These are phyloP conservation scores for Rhododendron mucronatum DNA, from an alignment of 148 eudicot species.

Conservation along the genomic window DNA sequence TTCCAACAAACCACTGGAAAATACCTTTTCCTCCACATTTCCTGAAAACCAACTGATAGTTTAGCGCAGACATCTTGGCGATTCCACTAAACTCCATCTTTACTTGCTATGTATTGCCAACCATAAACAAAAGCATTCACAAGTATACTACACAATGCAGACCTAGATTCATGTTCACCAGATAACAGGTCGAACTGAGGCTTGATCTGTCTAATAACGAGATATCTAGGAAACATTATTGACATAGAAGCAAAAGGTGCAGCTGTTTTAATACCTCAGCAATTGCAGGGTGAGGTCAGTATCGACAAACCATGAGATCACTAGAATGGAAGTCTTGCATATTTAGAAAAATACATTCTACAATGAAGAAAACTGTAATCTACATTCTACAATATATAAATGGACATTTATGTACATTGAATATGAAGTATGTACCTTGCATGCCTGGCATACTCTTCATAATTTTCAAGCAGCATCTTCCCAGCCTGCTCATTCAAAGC, in stretches of 20 bases:
- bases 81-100: not conserved
- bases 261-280: not conserved
- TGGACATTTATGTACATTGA: too few species aligned
- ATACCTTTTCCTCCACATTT: not conserved
- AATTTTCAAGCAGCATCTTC: slow-evolving; percentile 89
- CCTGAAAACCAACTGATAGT: not conserved
- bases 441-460: slow-evolving; percentile 91
- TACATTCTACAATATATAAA: not conserved
- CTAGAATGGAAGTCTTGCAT: not conserved
- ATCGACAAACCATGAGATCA: not conserved
- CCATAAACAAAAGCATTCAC: not conserved
- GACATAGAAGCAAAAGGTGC: not conserved
- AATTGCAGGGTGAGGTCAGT: not conserved
- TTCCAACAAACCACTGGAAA: not conserved
- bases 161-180: not conserved
- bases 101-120: not conserved
- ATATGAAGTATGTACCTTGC: slow-evolving; percentile 44
- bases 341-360: not conserved
- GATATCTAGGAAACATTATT: not conserved
- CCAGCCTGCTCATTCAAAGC: slow-evolving; percentile 98
- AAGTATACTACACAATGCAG: not conserved
- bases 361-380: not conserved
- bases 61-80: not conserved
- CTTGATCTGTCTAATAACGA: not conserved
- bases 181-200: not conserved